Percentiles rank a stretch among this genome's conserved stretches.
Conservation (phyloP, 225 moss, liverwort and hornwort genomes). For the Antitrichia curtipendula region DNA sequence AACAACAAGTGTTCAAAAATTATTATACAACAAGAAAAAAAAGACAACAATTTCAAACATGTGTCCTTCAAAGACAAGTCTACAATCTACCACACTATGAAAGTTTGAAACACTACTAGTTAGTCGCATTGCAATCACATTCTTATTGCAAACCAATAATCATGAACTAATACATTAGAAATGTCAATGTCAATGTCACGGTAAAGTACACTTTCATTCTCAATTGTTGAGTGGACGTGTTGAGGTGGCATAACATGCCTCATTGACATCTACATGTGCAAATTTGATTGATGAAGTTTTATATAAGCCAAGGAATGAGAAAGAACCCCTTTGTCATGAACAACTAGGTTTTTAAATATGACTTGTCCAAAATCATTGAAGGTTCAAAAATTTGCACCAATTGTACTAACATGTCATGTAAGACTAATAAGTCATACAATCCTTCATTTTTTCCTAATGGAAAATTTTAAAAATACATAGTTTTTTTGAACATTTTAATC, state of each 20-base stretch:
- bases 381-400: neutral
- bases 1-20: neutral
- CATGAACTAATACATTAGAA: neutral
- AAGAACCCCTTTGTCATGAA: neutral
- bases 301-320: neutral
- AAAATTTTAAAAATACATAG: neutral
- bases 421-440: accelerated
- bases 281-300: neutral
- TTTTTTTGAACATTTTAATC: neutral
- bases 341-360: neutral
- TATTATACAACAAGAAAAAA: neutral
- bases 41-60: neutral
- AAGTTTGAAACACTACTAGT: neutral
- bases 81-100: accelerated
- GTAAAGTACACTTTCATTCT: neutral
- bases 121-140: accelerated
- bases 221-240: neutral
- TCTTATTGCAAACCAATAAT: neutral
- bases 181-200: neutral
- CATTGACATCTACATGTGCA: accelerated
- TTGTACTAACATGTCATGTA: neutral
- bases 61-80: neutral
- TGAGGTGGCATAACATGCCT: accelerated
- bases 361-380: neutral
- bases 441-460: neutral